Percentiles rank a stretch among this genome's conserved stretches.
Conservation (phyloP, 306 rosid species). For the Cicer chorassanicum region DNA sequence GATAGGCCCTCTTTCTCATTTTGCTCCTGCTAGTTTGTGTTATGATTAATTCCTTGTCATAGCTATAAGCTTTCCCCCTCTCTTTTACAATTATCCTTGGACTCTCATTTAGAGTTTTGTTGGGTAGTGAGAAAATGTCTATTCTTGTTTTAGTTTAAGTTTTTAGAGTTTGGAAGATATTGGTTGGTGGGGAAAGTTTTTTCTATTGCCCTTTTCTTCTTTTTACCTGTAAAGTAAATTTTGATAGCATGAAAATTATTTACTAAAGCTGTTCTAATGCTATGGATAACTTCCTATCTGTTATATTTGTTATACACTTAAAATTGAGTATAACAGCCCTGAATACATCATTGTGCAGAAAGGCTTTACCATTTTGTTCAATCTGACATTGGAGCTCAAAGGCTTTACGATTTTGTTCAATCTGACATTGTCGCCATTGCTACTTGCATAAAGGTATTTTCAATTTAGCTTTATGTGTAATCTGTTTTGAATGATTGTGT, state of each 20-base stretch:
- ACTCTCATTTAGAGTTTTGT: constrained; percentile 54
- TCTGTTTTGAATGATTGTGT: too few species aligned
- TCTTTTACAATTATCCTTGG: constrained; percentile 46
- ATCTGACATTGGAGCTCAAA: too few species aligned
- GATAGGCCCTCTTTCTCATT: not conserved
- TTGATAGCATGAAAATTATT: constrained; percentile 81
- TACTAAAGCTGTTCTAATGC: constrained; percentile 64
- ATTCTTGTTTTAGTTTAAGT: constrained; percentile 67
- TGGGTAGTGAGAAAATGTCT: constrained; percentile 70
- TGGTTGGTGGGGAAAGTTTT: constrained; percentile 72
- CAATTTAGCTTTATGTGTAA: too few species aligned
- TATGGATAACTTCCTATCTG: too few species aligned
- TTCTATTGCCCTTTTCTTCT: constrained; percentile 47
- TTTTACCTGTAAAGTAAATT: constrained; percentile 96
- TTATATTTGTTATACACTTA: too few species aligned
- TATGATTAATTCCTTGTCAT: constrained; percentile 50
- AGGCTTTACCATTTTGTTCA: too few species aligned
- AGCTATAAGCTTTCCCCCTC: constrained; percentile 57
- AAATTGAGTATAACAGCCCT: too few species aligned
- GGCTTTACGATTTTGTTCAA: too few species aligned
- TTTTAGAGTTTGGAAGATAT: constrained; percentile 70
- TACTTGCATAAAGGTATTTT: too few species aligned
- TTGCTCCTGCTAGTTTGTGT: constrained; percentile 61
- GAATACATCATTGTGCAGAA: too few species aligned
- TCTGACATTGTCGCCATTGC: too few species aligned